Base-by-base conservation (phyloP, 768 basidiomycete species). In the Chlorophyllum brunneum region DNA sequence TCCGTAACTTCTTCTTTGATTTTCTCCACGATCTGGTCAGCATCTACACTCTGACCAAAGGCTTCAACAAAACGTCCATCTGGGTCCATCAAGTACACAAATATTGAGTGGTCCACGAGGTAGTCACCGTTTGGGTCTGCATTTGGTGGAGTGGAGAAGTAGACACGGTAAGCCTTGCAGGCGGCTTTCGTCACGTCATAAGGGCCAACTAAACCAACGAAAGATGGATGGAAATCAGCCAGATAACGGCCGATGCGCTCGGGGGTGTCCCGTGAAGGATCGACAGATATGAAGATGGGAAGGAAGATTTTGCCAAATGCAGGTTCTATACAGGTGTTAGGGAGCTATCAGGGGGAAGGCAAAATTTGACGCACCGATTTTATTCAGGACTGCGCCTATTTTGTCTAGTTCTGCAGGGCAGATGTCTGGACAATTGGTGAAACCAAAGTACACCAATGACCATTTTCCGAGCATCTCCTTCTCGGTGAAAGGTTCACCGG, bases 381-480 rank as follows among this genome's bases (percentile, higher is more conserved):
- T 68, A 27, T 86, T 76, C 37, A 98, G 75, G 15, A 94, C 84
- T 0, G 70, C 75, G 10, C 88, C 83, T 72, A 98, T 83, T 74
- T 98, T 98, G 74, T 99, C 97, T 24, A 99, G 77, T 70, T 98
- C 95, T 49, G 95, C 91, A 1, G 97, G 97, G 64, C 97, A 99
- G 48, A 99, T 98, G 68, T 99, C 97, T 5, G 97, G 95, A 69
- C 97, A 99, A 68, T 99, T 95, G 26, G 95, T 95, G 74, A 98
- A 99, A n/a, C 97, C 97, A 69, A 99, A 99, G 72, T 98, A 92
- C 40, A 91, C 78, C 54, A 92, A 70, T n/a, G 78, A 88, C 92
- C 92, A 98, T 71, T 90, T 88, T 30, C 94, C 95, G 22, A 88
- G 67, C 40, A 98, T 72, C 62, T 95, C 81, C 49, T 88, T 70